phyloP scores from a whole-genome alignment of 2,329 filamentous ascomycete genomes.

The Juglanconis juglandina region DNA sequence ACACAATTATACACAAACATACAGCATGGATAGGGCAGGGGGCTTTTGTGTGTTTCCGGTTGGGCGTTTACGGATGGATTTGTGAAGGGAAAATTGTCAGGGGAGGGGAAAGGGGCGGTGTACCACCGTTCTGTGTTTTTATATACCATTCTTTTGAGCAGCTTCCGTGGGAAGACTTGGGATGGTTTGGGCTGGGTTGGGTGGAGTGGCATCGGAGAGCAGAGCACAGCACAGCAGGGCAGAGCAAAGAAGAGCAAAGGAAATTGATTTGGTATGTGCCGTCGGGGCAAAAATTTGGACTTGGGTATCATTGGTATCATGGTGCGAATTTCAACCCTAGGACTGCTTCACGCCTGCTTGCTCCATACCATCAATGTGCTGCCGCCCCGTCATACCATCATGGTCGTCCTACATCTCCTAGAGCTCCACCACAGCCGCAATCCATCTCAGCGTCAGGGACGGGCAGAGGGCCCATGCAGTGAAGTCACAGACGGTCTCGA shows the following conservation, averaged over 20 bases:
- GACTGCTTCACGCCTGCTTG: no score
- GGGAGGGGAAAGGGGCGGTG: background rate
- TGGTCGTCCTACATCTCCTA: no score
- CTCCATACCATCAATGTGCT: no score
- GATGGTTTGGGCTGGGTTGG: background rate
- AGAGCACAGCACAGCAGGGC: constrained; percentile 6
- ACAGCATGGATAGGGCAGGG: background rate
- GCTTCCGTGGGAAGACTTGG: background rate
- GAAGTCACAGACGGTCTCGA: no score
- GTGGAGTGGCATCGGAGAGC: background rate
- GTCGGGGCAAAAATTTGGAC: background rate
- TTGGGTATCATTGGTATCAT: background rate
- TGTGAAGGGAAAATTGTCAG: constrained; percentile 1
- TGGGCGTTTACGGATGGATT: constrained; percentile 6
- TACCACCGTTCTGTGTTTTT: constrained; percentile 6
- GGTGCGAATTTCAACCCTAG: no score
- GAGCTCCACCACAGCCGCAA: no score
- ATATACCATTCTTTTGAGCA: constrained; percentile 13
- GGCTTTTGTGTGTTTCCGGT: background rate
- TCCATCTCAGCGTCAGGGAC: no score
- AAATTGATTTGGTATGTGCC: background rate
- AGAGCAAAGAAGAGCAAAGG: background rate
- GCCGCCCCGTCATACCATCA: no score
- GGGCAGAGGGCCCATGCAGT: no score
- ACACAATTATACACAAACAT: background rate